These are phyloP conservation scores for Rhynchospora tenuis DNA, from an alignment of 176 grass and related monocot genomes.

Conservation along the genomic window DNA sequence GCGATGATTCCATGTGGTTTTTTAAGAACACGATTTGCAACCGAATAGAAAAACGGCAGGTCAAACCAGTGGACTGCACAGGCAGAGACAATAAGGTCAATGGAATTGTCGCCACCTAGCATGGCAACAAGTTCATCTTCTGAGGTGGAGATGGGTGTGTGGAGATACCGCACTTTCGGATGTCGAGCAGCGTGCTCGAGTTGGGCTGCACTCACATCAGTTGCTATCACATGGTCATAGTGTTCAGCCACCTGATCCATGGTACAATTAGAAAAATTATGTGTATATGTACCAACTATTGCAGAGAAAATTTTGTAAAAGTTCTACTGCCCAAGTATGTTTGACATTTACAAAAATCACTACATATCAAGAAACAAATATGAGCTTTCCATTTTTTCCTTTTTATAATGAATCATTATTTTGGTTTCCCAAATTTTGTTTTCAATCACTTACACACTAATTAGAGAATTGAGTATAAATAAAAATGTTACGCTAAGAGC, in stretches of 20 bases:
- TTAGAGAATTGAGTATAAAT: not conserved
- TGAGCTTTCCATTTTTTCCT: not conserved
- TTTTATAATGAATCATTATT: not conserved
- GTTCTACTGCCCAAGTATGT: not conserved
- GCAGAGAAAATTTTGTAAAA: not conserved
- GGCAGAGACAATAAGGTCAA: conserved; percentile 56
- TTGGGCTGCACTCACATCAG: conserved; percentile 54
- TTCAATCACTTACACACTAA: not conserved
- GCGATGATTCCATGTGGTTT: conserved; percentile 60
- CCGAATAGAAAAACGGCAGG: conserved; percentile 56
- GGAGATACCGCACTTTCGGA: conserved; percentile 47
- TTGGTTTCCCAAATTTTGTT: too few species aligned
- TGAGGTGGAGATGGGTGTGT: conserved; percentile 50
- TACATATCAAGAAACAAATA: not conserved
- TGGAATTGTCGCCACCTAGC: conserved; percentile 53
- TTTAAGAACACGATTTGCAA: conserved; percentile 44
- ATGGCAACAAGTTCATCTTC: conserved; percentile 46
- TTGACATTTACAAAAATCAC: not conserved
- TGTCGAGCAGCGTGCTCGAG: conserved; percentile 32
- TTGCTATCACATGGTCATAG: conserved; percentile 56
- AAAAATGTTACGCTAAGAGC: conserved; percentile 32
- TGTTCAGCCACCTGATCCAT: conserved; percentile 29
- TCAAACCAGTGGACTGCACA: conserved; percentile 62
- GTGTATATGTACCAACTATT: not conserved
- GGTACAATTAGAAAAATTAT: not conserved